Evolutionary conservation across 2,329 filamentous ascomycete species (phyloP).

Genomic region (Aspergillus fischeri): DNA sequence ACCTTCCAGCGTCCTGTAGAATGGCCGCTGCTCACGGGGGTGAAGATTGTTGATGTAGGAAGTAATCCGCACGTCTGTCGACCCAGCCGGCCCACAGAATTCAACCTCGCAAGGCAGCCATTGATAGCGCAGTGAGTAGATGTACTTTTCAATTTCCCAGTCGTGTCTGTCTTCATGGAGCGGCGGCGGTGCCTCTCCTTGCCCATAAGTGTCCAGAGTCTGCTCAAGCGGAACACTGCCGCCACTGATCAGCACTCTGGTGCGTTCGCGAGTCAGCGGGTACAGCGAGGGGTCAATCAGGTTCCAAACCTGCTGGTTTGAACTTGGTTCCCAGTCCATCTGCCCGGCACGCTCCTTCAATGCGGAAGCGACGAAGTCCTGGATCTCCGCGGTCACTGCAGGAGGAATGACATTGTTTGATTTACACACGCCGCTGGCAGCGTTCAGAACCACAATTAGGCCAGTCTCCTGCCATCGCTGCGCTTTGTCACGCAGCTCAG

Average conservation of each 20-base stretch:
- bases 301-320: background rate
- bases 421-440: slow-evolving; percentile 7
- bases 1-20: slow-evolving; percentile 4
- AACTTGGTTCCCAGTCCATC: background rate
- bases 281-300: background rate
- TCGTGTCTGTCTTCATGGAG: background rate
- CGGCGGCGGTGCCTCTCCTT: background rate
- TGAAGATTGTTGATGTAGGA: slow-evolving; percentile 10
- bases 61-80: slow-evolving; percentile 5
- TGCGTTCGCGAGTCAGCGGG: background rate
- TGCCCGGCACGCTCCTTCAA: background rate
- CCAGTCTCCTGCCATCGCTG: slow-evolving; percentile 2
- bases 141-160: background rate
- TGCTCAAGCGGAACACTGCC: background rate
- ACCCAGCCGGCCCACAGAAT: slow-evolving; percentile 5
- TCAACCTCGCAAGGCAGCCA: slow-evolving; percentile 13
- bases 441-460: slow-evolving; percentile 8
- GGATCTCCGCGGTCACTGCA: background rate
- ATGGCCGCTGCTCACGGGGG: background rate
- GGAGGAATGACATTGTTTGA: background rate
- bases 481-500: slow-evolving; percentile 11
- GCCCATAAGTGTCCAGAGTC: background rate
- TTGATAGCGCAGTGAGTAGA: slow-evolving; percentile 9
- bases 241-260: background rate
- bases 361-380: background rate